Evolutionary conservation across 192 early-diverging fungal genomes (phyloP).

Genomic region (Entomortierella beljakovae): DNA sequence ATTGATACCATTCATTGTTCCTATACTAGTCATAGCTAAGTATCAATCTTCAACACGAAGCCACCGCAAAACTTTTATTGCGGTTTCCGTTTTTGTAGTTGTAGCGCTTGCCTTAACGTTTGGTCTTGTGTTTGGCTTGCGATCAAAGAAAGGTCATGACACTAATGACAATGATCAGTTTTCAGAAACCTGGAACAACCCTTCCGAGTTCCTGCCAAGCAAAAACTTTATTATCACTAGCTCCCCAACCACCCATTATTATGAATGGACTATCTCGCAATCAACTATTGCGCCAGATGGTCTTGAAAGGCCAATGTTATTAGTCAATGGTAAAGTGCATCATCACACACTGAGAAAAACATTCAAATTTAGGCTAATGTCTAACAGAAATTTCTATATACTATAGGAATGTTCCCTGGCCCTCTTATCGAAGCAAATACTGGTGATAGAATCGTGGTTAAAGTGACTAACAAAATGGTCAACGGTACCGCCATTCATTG

Average conservation of each 20-base stretch:
- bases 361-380: not conserved
- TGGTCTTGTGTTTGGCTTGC: slow-evolving; percentile 21
- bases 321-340: slow-evolving; percentile 65
- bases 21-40: no score
- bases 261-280: slow-evolving; percentile 39
- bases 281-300: slow-evolving; percentile 67
- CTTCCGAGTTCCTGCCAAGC: slow-evolving; percentile 31
- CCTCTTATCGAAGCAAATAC: slow-evolving; percentile 58
- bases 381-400: not conserved
- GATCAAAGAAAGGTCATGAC: slow-evolving; percentile 8
- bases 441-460: slow-evolving; percentile 61
- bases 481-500: slow-evolving; percentile 58
- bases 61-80: not conserved
- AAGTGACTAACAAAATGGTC: slow-evolving; percentile 54
- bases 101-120: slow-evolving; percentile 16
- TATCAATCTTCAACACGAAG: not conserved
- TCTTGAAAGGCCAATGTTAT: slow-evolving; percentile 66
- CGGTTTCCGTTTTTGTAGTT: not conserved
- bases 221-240: slow-evolving; percentile 38
- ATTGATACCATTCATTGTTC: no score
- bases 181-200: slow-evolving; percentile 29
- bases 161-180: not conserved
- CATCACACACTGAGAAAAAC: not conserved
- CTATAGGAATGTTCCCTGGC: slow-evolving; percentile 54
- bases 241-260: slow-evolving; percentile 18